Evolutionary conservation across 179 eudicot species (phyloP).

Genomic region (Kewa caespitosa): DNA sequence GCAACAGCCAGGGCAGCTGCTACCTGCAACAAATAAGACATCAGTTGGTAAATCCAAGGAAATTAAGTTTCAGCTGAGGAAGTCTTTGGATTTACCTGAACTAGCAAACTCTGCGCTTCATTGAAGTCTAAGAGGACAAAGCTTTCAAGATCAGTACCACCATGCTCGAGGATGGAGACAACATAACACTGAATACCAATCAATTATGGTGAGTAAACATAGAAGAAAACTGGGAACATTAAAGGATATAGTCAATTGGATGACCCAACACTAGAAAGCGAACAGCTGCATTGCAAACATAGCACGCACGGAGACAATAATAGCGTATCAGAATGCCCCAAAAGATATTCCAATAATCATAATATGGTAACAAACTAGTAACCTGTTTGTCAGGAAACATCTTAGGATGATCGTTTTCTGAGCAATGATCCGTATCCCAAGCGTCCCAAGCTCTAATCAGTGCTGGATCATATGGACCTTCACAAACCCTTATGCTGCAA

Average conservation of each 20-base stretch:
- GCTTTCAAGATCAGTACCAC: conserved; percentile 90
- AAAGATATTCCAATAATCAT: not conserved
- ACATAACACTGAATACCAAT: conserved; percentile 57
- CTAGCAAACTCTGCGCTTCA: conserved; percentile 84
- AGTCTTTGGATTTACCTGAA: conserved; percentile 51
- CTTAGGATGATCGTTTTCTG: conserved; percentile 91
- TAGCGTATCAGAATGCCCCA: not conserved
- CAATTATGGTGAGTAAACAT: not conserved
- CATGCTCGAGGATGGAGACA: conserved; percentile 85
- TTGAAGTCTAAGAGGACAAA: conserved; percentile 76
- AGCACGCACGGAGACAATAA: not conserved
- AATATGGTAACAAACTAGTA: conserved; percentile 6
- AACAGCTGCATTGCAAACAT: not conserved
- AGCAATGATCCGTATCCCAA: conserved; percentile 73
- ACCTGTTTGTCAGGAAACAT: conserved; percentile 83
- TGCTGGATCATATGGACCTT: conserved; percentile 78
- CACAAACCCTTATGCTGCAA: conserved; percentile 74
- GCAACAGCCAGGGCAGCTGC: conserved; percentile 90
- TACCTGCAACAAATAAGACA: conserved; percentile 47
- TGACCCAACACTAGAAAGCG: not conserved
- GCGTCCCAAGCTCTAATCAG: conserved; percentile 83
- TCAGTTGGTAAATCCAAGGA: conserved; percentile 13
- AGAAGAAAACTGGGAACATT: not conserved
- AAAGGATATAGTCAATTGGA: not conserved
- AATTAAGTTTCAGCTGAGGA: not conserved